These are phyloP conservation scores for Sugiyamaella mastotermitis DNA, from an alignment of 805 yeast species.

Conservation along the genomic window DNA sequence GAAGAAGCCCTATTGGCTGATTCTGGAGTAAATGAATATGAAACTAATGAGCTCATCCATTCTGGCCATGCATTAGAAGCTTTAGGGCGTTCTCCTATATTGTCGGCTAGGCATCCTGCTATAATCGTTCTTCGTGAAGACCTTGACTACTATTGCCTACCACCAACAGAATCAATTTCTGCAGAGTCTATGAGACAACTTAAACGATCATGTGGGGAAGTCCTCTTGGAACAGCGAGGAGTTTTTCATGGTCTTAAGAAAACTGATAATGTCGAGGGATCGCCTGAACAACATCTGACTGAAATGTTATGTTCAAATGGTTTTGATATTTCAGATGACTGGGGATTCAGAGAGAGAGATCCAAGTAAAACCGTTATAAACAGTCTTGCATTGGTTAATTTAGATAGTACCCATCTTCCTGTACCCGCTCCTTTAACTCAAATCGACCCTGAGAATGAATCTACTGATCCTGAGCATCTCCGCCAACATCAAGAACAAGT, in stretches of 20 bases:
- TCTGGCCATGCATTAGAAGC: background rate
- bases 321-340: constrained; percentile 52
- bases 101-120: constrained; percentile 50
- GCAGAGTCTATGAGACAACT: constrained; percentile 55
- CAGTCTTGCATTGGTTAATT: constrained; percentile 67
- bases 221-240: constrained; percentile 47
- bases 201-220: constrained; percentile 68
- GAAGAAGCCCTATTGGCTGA: constrained; percentile 5
- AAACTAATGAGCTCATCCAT: constrained; percentile 18
- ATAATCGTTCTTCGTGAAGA: constrained; percentile 91
- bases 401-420: no score
- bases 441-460: background rate
- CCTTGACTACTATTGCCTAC: constrained; percentile 86
- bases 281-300: constrained; percentile 90
- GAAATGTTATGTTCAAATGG: constrained; percentile 95
- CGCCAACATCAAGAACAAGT: constrained; percentile 2
- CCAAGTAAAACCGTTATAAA: constrained; percentile 82
- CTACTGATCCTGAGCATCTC: no score
- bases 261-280: constrained; percentile 40
- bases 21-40: constrained; percentile 6
- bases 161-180: constrained; percentile 54
- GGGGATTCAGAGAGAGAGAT: constrained; percentile 91
- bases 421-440: no score
- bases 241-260: constrained; percentile 70
- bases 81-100: constrained; percentile 7